A percentile compares a stretch with the other conserved stretches of the same genome.
Conservation (phyloP, 2,329 filamentous ascomycete species). For the Fusarium sp. region DNA sequence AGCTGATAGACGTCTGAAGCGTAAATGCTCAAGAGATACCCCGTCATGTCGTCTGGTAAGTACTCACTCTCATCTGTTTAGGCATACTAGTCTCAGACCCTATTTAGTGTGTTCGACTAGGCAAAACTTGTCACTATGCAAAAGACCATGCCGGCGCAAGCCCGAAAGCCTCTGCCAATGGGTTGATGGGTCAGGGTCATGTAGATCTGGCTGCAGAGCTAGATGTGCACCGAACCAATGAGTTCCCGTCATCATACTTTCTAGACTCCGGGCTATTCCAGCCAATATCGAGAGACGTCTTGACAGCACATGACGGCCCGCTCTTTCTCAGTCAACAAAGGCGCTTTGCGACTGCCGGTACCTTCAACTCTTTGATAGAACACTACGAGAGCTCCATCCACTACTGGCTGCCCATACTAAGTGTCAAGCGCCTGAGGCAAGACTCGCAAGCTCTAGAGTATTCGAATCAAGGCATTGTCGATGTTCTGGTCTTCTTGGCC, state of each 20-base stretch:
- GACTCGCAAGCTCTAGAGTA: rapidly evolving
- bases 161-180: no score
- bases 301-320: rapidly evolving
- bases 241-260: background rate
- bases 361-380: background rate
- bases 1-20: background rate
- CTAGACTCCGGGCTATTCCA: background rate
- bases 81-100: rapidly evolving
- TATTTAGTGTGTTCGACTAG: background rate
- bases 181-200: no score
- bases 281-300: background rate
- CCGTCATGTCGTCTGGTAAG: background rate
- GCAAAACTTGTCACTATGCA: background rate
- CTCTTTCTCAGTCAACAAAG: background rate
- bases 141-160: no score
- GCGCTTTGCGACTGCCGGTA: background rate
- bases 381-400: background rate
- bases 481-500: background rate
- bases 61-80: rapidly evolving
- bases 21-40: background rate
- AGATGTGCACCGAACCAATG: rapidly evolving
- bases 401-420: background rate
- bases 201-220: background rate
- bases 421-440: background rate
- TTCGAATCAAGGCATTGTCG: background rate